A percentile compares a stretch with the other conserved stretches of the same genome.
These are phyloP conservation scores for Nannochloropsis salina DNA, from an alignment of 108 stramenopile genomes.

Conservation along the genomic window DNA sequence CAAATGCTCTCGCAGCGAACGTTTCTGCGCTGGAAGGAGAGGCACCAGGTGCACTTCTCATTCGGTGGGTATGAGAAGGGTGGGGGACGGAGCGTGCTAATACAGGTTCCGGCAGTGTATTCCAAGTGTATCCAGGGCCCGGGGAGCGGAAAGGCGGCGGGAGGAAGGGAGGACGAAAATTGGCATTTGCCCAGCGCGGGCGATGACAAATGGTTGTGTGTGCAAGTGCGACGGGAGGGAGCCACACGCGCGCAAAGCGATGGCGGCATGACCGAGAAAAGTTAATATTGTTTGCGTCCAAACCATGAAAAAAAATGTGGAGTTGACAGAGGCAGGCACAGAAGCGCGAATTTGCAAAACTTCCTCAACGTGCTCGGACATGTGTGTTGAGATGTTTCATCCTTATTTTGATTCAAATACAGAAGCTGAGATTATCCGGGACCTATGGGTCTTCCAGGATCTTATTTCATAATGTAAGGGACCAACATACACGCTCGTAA, in stretches of 20 bases:
- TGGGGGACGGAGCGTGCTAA: not conserved
- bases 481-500: no score
- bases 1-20: constrained; percentile 76
- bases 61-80: constrained; percentile 52
- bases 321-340: no score
- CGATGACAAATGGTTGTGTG: not conserved
- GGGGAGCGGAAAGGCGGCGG: not conserved
- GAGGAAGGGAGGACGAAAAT: constrained; percentile 7
- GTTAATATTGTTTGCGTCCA: no score
- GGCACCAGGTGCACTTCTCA: constrained; percentile 75
- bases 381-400: no score
- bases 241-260: not conserved
- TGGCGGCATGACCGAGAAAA: no score
- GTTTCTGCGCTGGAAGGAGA: constrained; percentile 93
- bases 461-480: no score
- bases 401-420: no score
- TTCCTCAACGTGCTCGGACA: no score
- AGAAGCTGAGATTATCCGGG: no score
- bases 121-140: constrained; percentile 2
- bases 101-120: not conserved
- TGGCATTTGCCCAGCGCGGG: constrained; percentile 1
- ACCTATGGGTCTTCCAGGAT: no score
- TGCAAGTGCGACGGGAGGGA: not conserved
- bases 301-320: no score
- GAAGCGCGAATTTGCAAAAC: no score